A percentile compares a stretch with the other conserved stretches of the same genome.
phyloP scores from a whole-genome alignment of 768 basidiomycete genomes.

The Sarcomyxa edulis region DNA sequence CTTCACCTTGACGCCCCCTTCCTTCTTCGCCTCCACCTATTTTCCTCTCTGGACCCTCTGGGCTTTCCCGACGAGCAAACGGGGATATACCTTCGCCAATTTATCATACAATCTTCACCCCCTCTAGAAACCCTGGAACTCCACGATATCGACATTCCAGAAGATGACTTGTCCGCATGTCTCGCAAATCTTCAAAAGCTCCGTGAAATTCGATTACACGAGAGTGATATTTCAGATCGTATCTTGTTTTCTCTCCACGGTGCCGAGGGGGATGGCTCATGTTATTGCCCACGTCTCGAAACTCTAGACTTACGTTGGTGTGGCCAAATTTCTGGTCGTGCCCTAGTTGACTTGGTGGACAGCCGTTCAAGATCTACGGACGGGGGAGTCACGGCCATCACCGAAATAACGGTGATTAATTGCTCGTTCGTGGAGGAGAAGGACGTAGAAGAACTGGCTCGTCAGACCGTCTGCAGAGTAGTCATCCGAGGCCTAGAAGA shows the following conservation, averaged over 20 bases:
- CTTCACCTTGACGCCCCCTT: too few relatives aligned
- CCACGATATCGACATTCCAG: slow-evolving; percentile 19
- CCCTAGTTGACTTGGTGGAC: slow-evolving; percentile 44
- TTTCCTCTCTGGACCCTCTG: too few relatives aligned
- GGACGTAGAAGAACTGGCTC: slow-evolving; percentile 47
- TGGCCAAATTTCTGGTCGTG: slow-evolving; percentile 43
- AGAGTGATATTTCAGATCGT: slow-evolving; percentile 49
- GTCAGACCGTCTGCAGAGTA: slow-evolving; percentile 41
- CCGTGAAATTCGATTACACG: slow-evolving; percentile 48
- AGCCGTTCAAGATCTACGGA: slow-evolving; percentile 25
- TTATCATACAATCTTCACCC: too few relatives aligned
- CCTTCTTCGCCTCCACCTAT: too few relatives aligned
- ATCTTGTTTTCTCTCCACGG: slow-evolving; percentile 33
- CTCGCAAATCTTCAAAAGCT: slow-evolving; percentile 30
- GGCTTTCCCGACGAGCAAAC: too few relatives aligned
- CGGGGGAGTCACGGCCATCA: slow-evolving; percentile 20
- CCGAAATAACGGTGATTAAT: slow-evolving; percentile 46
- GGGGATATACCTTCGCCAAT: too few relatives aligned
- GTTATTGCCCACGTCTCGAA: slow-evolving; percentile 42
- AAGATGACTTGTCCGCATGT: slow-evolving; percentile 16
- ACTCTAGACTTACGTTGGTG: slow-evolving; percentile 58
- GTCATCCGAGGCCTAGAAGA: slow-evolving; percentile 37
- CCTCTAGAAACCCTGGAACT: slow-evolving; percentile 24
- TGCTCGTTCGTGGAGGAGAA: slow-evolving; percentile 52
- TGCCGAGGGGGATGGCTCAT: slow-evolving; percentile 26